Evolutionary conservation across 2,329 filamentous ascomycete genomes (phyloP).

Genomic region (Diaporthe amygdali): DNA sequence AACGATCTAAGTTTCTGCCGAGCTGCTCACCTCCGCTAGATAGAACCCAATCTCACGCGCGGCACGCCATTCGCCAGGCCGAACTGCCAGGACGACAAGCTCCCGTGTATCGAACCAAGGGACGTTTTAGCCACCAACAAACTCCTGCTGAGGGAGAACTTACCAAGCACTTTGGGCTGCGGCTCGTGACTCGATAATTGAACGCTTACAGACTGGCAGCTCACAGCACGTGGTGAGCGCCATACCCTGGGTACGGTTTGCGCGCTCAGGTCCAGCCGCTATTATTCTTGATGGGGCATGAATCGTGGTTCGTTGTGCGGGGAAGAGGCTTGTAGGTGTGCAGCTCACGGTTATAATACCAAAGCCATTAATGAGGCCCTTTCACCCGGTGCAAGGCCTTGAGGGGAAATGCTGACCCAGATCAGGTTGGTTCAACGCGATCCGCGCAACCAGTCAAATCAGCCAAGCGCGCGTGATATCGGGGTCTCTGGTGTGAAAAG

Average conservation of each 20-base stretch:
- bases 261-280: too few relatives aligned
- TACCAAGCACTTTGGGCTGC: not conserved
- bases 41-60: not conserved
- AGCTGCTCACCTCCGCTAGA: not conserved
- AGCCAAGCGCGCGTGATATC: not conserved
- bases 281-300: not conserved
- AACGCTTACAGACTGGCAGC: not conserved
- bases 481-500: not conserved
- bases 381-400: not conserved
- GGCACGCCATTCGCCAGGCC: not conserved
- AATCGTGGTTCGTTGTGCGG: not conserved
- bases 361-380: not conserved
- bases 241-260: not conserved
- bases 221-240: not conserved
- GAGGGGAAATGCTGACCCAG: not conserved
- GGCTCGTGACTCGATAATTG: not conserved
- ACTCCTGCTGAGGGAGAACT: not conserved
- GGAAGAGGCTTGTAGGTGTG: not conserved
- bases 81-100: not conserved
- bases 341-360: not conserved
- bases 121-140: not conserved
- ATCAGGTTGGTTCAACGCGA: not conserved
- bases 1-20: constrained; percentile 4
- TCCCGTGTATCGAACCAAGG: not conserved
- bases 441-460: not conserved